Evolutionary conservation across 2,329 filamentous ascomycete species (phyloP).

Genomic region (Monilinia fructicola): DNA sequence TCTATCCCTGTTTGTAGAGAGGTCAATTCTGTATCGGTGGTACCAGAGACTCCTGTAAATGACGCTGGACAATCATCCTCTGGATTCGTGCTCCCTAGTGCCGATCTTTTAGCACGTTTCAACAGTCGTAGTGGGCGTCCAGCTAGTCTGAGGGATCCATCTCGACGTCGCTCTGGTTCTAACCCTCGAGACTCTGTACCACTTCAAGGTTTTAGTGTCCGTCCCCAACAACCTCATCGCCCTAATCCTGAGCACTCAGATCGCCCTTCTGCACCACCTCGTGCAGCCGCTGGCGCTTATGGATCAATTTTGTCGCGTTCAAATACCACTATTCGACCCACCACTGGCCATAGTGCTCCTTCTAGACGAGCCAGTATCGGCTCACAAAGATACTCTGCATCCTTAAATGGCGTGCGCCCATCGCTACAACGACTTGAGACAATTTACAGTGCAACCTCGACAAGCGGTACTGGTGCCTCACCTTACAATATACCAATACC

Average conservation of each 20-base stretch:
- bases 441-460: constrained; percentile 48
- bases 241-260: constrained; percentile 9
- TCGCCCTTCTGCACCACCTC: constrained; percentile 25
- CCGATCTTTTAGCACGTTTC: constrained; percentile 38
- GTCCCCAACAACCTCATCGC: constrained; percentile 21
- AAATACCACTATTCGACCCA: constrained; percentile 10
- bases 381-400: constrained; percentile 25
- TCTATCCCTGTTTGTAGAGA: constrained; percentile 26
- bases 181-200: constrained; percentile 12
- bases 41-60: constrained; percentile 3
- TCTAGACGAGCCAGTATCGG: constrained; percentile 4
- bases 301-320: constrained; percentile 21
- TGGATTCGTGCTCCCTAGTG: constrained; percentile 31
- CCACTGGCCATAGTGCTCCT: constrained; percentile 19
- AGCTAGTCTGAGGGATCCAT: constrained; percentile 34
- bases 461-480: constrained; percentile 26
- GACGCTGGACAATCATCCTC: neutral
- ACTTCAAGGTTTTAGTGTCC: constrained; percentile 2
- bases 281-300: constrained; percentile 26
- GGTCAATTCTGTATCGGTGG: constrained; percentile 31
- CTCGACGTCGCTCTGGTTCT: constrained; percentile 33
- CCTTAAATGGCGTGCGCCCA: constrained; percentile 42
- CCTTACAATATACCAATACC: constrained; percentile 23
- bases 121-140: constrained; percentile 39
- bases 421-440: constrained; percentile 56